Evolutionary conservation across 352 stramenopile genomes (phyloP).

Genomic region (Aphanomyces invadans): DNA sequence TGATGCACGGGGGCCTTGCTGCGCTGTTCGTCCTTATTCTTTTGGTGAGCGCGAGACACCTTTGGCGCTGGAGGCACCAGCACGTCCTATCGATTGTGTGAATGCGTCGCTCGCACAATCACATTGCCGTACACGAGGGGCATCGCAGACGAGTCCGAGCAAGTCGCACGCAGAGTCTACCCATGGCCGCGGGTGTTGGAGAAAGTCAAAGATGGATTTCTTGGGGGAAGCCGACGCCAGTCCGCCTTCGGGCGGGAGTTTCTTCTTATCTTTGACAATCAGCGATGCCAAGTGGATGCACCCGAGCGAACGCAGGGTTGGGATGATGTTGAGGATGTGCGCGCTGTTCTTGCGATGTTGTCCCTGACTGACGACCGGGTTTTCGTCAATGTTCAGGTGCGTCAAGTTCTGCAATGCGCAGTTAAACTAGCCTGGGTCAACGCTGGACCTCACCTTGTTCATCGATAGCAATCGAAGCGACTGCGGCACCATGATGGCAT

Average conservation of each 20-base stretch:
- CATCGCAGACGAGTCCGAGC: slow-evolving; percentile 27
- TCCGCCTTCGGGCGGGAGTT: slow-evolving; percentile 5
- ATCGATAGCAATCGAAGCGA: slow-evolving; percentile 60
- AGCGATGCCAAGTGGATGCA: slow-evolving; percentile 42
- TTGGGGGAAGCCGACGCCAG: neutral
- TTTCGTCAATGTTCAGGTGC: slow-evolving; percentile 68
- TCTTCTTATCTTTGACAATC: slow-evolving; percentile 15
- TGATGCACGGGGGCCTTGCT: slow-evolving; percentile 40
- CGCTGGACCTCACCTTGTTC: slow-evolving; percentile 41
- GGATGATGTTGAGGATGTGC: slow-evolving; percentile 72
- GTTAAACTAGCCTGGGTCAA: neutral
- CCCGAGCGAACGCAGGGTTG: slow-evolving; percentile 49
- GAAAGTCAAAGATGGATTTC: slow-evolving; percentile 1
- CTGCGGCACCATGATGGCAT: slow-evolving; percentile 40
- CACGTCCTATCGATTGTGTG: neutral
- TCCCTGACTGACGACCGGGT: slow-evolving; percentile 60
- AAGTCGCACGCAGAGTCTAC: slow-evolving; percentile 47
- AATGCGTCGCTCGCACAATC: too few relatives aligned
- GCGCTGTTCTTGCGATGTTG: slow-evolving; percentile 56
- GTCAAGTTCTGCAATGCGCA: slow-evolving; percentile 25
- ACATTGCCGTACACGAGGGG: slow-evolving; percentile 1
- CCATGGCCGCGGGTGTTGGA: slow-evolving; percentile 31
- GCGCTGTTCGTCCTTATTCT: slow-evolving; percentile 56
- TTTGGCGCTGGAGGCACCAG: slow-evolving; percentile 10
- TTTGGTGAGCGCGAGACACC: slow-evolving; percentile 48